Evolutionary conservation across 2,329 filamentous ascomycete species (phyloP).

Genomic region (Colletotrichum chrysophilum): DNA sequence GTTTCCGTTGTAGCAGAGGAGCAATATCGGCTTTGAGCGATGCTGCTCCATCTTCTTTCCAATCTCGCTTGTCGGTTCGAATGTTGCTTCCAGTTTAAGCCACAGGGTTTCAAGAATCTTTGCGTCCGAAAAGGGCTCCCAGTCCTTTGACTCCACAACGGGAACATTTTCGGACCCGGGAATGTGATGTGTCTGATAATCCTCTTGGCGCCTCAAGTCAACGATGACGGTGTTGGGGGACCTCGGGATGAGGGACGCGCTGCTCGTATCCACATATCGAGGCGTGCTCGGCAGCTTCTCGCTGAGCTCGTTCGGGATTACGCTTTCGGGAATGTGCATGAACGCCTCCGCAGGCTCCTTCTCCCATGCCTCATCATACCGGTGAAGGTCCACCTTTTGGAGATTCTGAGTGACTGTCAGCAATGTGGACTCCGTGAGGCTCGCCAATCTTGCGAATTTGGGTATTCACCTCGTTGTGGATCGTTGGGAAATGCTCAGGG

Average conservation of each 20-base stretch:
- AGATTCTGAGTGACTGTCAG: slow-evolving; percentile 42
- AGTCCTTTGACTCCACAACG: slow-evolving; percentile 37
- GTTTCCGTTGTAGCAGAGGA: slow-evolving; percentile 61
- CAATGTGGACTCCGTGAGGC: background rate
- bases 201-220: slow-evolving; percentile 46
- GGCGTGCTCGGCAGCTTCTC: background rate
- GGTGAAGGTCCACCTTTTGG: slow-evolving; percentile 54
- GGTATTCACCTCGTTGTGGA: slow-evolving; percentile 43
- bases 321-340: slow-evolving; percentile 16
- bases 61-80: slow-evolving; percentile 26
- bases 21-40: slow-evolving; percentile 40
- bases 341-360: slow-evolving; percentile 43
- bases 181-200: slow-evolving; percentile 48
- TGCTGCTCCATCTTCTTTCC: slow-evolving; percentile 25
- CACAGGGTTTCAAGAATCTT: slow-evolving; percentile 49
- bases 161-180: slow-evolving; percentile 50
- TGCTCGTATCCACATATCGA: background rate
- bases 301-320: background rate
- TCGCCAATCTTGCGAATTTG: background rate
- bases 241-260: background rate
- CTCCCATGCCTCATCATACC: slow-evolving; percentile 63
- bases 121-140: slow-evolving; percentile 52
- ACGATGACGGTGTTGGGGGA: slow-evolving; percentile 39
- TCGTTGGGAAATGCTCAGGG: slow-evolving; percentile 50
- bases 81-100: slow-evolving; percentile 49